Percentiles rank a stretch among this genome's conserved stretches.
Evolutionary conservation across 495 filamentous ascomycete species (phyloP).

Genomic region (Astrocystis sublimbata): DNA sequence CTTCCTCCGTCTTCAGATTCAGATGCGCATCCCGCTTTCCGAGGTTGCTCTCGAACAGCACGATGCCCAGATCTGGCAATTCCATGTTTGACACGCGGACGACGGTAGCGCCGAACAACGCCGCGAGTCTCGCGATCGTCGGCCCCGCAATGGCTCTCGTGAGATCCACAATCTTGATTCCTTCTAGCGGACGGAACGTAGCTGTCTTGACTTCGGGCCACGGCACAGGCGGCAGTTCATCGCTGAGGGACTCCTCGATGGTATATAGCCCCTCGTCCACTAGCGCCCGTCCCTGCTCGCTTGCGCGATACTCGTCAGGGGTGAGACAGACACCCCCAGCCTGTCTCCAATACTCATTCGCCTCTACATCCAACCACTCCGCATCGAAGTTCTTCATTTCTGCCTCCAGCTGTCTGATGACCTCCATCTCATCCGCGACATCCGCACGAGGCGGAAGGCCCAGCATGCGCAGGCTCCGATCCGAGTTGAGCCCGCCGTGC

Average conservation of each 20-base stretch:
- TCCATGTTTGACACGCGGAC: conserved; percentile 59
- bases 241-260: conserved; percentile 34
- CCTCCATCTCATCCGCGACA: conserved; percentile 32
- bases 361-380: conserved; percentile 44
- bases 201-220: conserved; percentile 38
- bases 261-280: conserved; percentile 52
- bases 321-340: conserved; percentile 54
- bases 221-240: conserved; percentile 38
- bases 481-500: conserved; percentile 54
- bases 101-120: conserved; percentile 61
- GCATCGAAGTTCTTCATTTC: conserved; percentile 35
- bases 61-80: conserved; percentile 47
- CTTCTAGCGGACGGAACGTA: conserved; percentile 51
- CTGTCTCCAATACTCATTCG: conserved; percentile 51
- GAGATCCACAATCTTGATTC: conserved; percentile 61
- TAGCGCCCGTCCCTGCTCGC: conserved; percentile 54
- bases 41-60: conserved; percentile 56
- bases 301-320: conserved; percentile 47
- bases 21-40: conserved; percentile 59
- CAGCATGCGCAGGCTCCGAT: conserved; percentile 42
- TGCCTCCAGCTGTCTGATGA: conserved; percentile 28
- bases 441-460: conserved; percentile 38
- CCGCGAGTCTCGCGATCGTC: conserved; percentile 52
- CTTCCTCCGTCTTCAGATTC: conserved; percentile 48
- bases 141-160: conserved; percentile 64